Percentiles rank a stretch among this genome's conserved stretches.
phyloP scores from a whole-genome alignment of 768 basidiomycete genomes.

The Phlebiopsis flavidoalba region DNA sequence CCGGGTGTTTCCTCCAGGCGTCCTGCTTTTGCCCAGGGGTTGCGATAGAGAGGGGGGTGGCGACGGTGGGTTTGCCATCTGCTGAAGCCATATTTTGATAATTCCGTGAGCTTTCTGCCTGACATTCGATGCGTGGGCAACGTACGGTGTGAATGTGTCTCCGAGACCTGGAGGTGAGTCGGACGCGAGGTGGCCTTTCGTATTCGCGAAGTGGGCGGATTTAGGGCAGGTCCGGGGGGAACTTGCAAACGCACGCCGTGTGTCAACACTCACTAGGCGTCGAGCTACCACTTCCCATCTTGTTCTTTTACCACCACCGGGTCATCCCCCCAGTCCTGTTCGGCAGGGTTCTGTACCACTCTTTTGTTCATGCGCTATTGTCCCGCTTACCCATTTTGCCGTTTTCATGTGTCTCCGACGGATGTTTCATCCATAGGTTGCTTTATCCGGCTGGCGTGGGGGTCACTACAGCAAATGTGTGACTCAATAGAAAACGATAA shows the following conservation, averaged over 20 bases:
- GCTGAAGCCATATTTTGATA: neutral
- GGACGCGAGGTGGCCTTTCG: slow-evolving; percentile 9
- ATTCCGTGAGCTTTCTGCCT: neutral
- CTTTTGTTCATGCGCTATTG: neutral
- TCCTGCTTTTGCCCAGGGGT: slow-evolving; percentile 92
- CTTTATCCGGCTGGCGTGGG: too few relatives aligned
- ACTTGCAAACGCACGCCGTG: slow-evolving; percentile 30
- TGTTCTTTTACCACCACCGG: slow-evolving; percentile 21
- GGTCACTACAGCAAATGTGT: too few relatives aligned
- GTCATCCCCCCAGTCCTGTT: slow-evolving; percentile 12
- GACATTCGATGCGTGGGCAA: neutral
- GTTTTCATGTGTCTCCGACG: slow-evolving; percentile 44
- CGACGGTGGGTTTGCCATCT: slow-evolving; percentile 44
- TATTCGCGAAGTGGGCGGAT: slow-evolving; percentile 27
- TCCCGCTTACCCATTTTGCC: too few relatives aligned
- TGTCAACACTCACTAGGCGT: slow-evolving; percentile 15
- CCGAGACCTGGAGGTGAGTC: neutral
- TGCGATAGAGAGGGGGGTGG: slow-evolving; percentile 71
- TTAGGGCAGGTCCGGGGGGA: slow-evolving; percentile 57
- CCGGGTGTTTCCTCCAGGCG: slow-evolving; percentile 87
- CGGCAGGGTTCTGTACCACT: neutral
- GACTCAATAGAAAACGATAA: too few relatives aligned
- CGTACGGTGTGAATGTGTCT: neutral
- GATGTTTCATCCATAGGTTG: slow-evolving; percentile 32
- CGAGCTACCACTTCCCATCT: slow-evolving; percentile 14